These are phyloP conservation scores for Phialocephala subalpina DNA, from an alignment of 2,329 filamentous ascomycete species.

Conservation along the genomic window DNA sequence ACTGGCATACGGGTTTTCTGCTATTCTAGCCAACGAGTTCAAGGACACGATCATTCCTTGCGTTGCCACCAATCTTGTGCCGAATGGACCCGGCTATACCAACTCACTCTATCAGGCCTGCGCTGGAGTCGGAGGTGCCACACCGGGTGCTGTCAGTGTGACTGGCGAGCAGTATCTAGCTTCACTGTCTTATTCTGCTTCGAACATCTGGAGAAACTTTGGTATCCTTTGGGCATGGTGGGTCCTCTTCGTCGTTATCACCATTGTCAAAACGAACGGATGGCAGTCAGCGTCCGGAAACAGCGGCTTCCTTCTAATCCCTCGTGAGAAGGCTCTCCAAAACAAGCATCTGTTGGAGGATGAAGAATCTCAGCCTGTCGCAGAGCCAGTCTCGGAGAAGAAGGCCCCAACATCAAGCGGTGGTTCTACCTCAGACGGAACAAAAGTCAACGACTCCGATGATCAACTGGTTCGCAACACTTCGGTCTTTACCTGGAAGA, in stretches of 20 bases:
- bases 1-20: conserved; percentile 74
- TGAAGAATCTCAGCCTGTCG: conserved; percentile 53
- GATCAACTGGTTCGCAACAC: conserved; percentile 65
- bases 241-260: conserved; percentile 64
- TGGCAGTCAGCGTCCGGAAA: conserved; percentile 64
- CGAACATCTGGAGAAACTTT: conserved; percentile 66
- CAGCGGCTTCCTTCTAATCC: conserved; percentile 65
- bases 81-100: conserved; percentile 56
- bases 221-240: conserved; percentile 70
- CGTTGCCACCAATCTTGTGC: conserved; percentile 57
- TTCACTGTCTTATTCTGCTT: conserved; percentile 60
- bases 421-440: conserved; percentile 29
- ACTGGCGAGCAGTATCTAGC: conserved; percentile 66
- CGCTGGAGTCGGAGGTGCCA: conserved; percentile 64
- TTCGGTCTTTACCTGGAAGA: conserved; percentile 77
- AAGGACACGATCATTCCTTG: conserved; percentile 63
- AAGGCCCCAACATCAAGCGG: conserved; percentile 19
- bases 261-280: conserved; percentile 61
- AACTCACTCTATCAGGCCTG: conserved; percentile 57
- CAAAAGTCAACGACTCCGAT: conserved; percentile 47
- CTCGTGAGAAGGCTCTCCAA: conserved; percentile 62
- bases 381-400: conserved; percentile 26
- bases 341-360: conserved; percentile 48
- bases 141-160: conserved; percentile 55
- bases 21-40: conserved; percentile 75